A percentile compares a stretch with the other conserved stretches of the same genome.
phyloP scores from a whole-genome alignment of 306 rosid species.

The Prunus padus region DNA sequence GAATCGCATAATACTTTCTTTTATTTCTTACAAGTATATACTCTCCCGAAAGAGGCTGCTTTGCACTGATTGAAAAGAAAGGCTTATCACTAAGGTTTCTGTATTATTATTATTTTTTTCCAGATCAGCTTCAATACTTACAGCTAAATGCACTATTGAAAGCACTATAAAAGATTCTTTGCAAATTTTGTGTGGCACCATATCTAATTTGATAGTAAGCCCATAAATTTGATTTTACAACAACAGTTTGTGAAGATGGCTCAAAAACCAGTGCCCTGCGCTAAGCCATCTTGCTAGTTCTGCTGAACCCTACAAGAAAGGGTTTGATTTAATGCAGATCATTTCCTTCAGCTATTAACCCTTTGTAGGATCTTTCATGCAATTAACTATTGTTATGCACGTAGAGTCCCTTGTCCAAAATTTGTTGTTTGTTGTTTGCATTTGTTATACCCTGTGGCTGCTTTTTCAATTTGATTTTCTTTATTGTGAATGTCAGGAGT shows the following conservation, averaged over 20 bases:
- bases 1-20: background rate
- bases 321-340: background rate
- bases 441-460: constrained; percentile 7
- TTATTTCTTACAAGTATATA: background rate
- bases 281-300: background rate
- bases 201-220: background rate
- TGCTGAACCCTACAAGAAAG: background rate
- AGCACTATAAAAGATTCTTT: background rate
- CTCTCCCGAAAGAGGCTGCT: background rate
- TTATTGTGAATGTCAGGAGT: constrained; percentile 15
- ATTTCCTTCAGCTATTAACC: background rate
- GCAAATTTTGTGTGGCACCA: background rate
- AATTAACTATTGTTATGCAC: background rate
- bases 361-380: background rate
- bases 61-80: background rate
- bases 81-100: background rate
- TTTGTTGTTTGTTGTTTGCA: constrained; percentile 15
- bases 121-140: background rate
- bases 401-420: background rate
- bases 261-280: background rate
- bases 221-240: background rate
- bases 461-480: background rate
- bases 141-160: background rate
- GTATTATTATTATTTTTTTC: background rate
- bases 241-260: background rate